These are phyloP conservation scores for Chlorociboria aeruginascens DNA, from an alignment of 495 filamentous ascomycete species.

Conservation along the genomic window DNA sequence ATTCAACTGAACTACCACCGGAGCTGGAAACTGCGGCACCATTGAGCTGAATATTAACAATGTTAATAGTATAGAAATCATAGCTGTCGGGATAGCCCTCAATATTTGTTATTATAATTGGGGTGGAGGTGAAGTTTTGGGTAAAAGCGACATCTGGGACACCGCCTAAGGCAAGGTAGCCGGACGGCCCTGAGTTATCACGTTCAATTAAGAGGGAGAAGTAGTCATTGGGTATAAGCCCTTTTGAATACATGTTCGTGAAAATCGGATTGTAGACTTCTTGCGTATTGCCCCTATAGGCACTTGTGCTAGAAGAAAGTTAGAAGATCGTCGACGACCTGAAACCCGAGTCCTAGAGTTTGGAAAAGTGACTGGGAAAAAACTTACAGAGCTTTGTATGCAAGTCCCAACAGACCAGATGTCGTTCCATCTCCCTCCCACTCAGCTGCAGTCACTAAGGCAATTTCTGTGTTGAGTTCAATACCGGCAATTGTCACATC, in stretches of 20 bases:
- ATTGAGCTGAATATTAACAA: constrained; percentile 8
- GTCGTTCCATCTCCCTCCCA: constrained; percentile 35
- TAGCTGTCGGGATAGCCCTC: constrained; percentile 14
- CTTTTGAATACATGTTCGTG: constrained; percentile 39
- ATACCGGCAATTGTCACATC: constrained; percentile 40
- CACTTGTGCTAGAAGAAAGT: neutral
- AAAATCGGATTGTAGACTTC: constrained; percentile 42
- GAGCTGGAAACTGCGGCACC: constrained; percentile 13
- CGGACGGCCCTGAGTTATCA: constrained; percentile 5
- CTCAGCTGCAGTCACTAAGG: constrained; percentile 31
- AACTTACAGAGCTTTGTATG: constrained; percentile 29
- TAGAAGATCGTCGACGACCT: neutral
- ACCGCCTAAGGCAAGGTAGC: constrained; percentile 40
- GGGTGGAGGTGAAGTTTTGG: constrained; percentile 18
- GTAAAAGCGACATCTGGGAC: constrained; percentile 22
- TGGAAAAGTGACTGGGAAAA: neutral
- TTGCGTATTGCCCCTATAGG: constrained; percentile 12
- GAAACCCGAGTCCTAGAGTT: neutral
- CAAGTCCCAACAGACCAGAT: constrained; percentile 48
- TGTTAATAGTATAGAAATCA: neutral
- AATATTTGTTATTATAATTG: constrained; percentile 27
- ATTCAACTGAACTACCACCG: constrained; percentile 6
- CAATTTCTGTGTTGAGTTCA: constrained; percentile 41
- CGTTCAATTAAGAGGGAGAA: constrained; percentile 38
- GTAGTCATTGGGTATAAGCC: constrained; percentile 32